Evolutionary conservation across 768 basidiomycete species (phyloP), one percentile per base, ranked within the genome.

Genomic region (Cyclocybe cylindracea): DNA sequence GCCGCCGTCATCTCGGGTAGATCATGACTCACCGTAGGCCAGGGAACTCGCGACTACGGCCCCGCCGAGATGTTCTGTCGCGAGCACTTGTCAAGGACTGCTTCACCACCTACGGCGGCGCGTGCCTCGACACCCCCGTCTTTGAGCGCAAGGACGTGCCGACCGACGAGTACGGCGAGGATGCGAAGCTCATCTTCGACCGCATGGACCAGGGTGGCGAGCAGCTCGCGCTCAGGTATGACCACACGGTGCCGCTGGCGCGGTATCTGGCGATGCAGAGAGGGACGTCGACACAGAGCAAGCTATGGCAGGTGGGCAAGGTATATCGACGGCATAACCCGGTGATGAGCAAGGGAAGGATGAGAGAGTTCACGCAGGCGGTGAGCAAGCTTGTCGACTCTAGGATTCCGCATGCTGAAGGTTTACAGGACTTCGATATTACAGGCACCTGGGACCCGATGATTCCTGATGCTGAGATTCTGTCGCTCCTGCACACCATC

Each of bases 361-460:
- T 99, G 95, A 83, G 97, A 53, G 97, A 99, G 74, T 99, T 99
- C 64, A 92, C 89, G 63, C 97, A 99, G 70, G 97, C 96, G 56
- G 93, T 94, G 58, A n/a, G n/a, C n/a, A n/a, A n/a, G n/a, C n/a
- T n/a, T n/a, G n/a, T n/a, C n/a, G n/a, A n/a, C n/a, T n/a, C n/a
- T n/a, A n/a, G n/a, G n/a, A n/a, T n/a, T n/a, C n/a, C n/a, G n/a
- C n/a, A n/a, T n/a, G 8, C 40, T 34, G 42, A 18, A 8, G 13
- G 14, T n/a, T 38, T 44, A 32, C 60, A 96, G 94, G 96, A 99
- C 69, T 90, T 98, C 62, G 97, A 98, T 67, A 94, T 98, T 46
- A 84, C 89, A 31, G 97, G 97, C 7, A 63, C 68, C 7, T 98
- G 91, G 86, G 97, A 99, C 67, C 73, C 92, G 3, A 99, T 99